Percentiles rank a stretch among this genome's conserved stretches.
Conservation (phyloP, 805 yeast species). For the Suhomyces canberraensis region DNA sequence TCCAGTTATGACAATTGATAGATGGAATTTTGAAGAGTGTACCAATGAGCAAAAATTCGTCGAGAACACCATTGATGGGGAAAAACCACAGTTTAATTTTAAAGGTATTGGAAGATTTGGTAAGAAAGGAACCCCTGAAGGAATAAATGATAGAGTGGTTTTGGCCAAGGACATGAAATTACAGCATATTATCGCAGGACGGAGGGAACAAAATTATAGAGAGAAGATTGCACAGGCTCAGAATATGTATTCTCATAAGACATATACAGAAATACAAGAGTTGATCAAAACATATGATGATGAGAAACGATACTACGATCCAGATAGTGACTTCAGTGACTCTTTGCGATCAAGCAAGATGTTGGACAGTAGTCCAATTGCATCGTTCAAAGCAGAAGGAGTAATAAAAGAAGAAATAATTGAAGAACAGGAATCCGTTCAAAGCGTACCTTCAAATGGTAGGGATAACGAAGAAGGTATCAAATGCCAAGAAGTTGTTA, state of each 20-base stretch:
- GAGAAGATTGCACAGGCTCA: constrained; percentile 24
- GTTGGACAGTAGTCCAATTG: constrained; percentile 1
- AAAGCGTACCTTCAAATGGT: no score
- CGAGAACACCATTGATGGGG: background rate
- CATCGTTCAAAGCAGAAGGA: background rate
- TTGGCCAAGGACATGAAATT: constrained; percentile 17
- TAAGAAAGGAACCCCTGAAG: background rate
- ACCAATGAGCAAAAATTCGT: constrained; percentile 25
- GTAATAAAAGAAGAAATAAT: no score
- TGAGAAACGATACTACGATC: background rate
- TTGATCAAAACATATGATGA: constrained; percentile 1
- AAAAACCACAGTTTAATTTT: background rate
- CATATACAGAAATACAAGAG: constrained; percentile 1
- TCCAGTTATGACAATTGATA: constrained; percentile 23
- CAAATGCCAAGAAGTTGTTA: no score
- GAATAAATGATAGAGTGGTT: background rate
- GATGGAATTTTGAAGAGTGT: constrained; percentile 34
- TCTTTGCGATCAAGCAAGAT: background rate
- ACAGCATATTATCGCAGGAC: constrained; percentile 25
- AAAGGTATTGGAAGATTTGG: constrained; percentile 2
- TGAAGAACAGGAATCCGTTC: no score
- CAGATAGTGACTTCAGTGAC: constrained; percentile 1
- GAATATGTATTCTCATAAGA: constrained; percentile 13
- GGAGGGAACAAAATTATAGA: constrained; percentile 20
- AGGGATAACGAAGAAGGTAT: background rate